Evolutionary conservation across 2,329 filamentous ascomycete genomes (phyloP), one percentile per base, ranked within the genome.

Genomic region (Colletotrichum australisinense): DNA sequence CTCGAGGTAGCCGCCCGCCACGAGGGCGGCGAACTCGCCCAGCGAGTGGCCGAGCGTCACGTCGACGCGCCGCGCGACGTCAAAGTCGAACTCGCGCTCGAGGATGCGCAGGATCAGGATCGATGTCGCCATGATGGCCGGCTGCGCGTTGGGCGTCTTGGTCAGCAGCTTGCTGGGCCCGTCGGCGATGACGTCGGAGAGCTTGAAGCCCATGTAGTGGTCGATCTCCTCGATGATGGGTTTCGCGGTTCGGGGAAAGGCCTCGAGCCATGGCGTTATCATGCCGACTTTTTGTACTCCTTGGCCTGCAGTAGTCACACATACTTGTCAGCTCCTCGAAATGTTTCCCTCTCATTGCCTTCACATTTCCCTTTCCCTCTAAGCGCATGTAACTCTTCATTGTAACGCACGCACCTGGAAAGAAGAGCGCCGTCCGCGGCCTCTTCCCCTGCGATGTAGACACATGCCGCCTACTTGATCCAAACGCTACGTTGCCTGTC

Each of bases 111-210:
- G 88, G 79, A 98, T 97, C 72, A 98, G 89, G 79, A 98, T 92
- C 32, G 94, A 97, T 4, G 95, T 97, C 16, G 95, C 94, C 95
- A 98, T 97, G 82, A 98, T 98, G 78, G 96, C 95, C 1, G 96
- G 96, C 83, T 98, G 96, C 4, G 96, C 94, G 80, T 97, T 95
- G 76, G 93, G 91, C 5, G 96, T 98, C 70, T 91, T 89, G 53
- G 94, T 97, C 69, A 98, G 90, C 64, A 88, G 84, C 69, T 90
- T 91, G 77, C 93, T 94, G 1, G 96, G 94, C 0, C 96, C 95
- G 32, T 94, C 87, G 73, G 92, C 91, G 77, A 98, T 98, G 72
- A 96, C 88, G 30, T 88, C 87, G 52, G 94, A 95, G 70, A 98
- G 88, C 75, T 92, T 92, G 79, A 92, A 91, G 77, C 93, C 90